Evolutionary conservation across 177 flowering plant genomes (phyloP).

Genomic region (Tripterygium wilfordii): DNA sequence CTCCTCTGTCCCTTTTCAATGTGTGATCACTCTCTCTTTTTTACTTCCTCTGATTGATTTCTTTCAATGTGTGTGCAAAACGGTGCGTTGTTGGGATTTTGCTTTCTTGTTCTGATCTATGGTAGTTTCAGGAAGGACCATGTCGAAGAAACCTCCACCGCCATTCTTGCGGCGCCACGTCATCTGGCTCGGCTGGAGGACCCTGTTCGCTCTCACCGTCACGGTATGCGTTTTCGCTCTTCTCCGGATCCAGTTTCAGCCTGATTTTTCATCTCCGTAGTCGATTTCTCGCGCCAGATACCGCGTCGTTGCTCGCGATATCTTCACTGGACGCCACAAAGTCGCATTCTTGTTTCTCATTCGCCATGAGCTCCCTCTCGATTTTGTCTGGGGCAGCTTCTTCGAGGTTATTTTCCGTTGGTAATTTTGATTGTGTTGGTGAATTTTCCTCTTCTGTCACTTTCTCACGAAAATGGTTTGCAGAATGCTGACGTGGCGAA

Average conservation of each 20-base stretch:
- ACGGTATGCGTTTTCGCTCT: conserved; percentile 37
- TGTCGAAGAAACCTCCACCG: conserved; percentile 35
- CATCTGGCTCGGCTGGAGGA: conserved; percentile 54
- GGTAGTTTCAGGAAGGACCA: conserved; percentile 15
- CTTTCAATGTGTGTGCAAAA: too few species aligned
- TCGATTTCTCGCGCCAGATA: conserved; percentile 7
- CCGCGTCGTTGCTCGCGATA: conserved; percentile 6
- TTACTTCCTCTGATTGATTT: too few species aligned
- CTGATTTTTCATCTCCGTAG: background rate
- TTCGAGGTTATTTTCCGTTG: background rate
- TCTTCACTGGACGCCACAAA: conserved; percentile 47
- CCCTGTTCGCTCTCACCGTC: conserved; percentile 33
- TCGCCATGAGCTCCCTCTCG: conserved; percentile 65
- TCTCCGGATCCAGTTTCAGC: conserved; percentile 28
- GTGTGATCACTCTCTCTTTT: too few species aligned
- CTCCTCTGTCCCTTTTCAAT: too few species aligned
- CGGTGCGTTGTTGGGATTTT: too few species aligned
- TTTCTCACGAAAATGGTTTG: background rate
- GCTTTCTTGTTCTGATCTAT: background rate
- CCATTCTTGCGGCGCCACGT: conserved; percentile 25
- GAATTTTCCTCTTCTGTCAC: background rate
- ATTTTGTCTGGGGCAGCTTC: conserved; percentile 36
- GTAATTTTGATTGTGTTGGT: background rate
- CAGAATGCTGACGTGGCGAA: conserved; percentile 12
- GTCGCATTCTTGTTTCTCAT: conserved; percentile 73